Conservation (phyloP, 805 yeast genomes). For the Saccharomyces paradoxus region DNA sequence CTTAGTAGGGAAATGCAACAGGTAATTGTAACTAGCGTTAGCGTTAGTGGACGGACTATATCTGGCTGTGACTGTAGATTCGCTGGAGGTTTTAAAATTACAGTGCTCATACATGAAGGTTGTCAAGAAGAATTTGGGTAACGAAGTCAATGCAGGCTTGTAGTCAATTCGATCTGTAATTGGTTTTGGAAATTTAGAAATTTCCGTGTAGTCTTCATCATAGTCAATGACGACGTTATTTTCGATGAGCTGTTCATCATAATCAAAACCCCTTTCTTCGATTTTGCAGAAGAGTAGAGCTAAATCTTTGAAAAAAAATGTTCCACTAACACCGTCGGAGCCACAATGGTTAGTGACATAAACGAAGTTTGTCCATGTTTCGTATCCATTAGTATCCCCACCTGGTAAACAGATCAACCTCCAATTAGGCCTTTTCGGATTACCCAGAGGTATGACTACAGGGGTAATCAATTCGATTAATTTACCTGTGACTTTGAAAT, state of each 20-base stretch:
- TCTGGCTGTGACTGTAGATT: constrained; percentile 3
- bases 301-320: constrained; percentile 19
- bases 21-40: constrained; percentile 6
- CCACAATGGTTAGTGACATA: constrained; percentile 21
- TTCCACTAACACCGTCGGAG: constrained; percentile 20
- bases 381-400: background rate
- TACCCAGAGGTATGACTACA: constrained; percentile 13
- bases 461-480: constrained; percentile 10
- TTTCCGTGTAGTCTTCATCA: constrained; percentile 6
- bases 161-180: constrained; percentile 19
- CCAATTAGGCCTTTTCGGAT: constrained; percentile 18
- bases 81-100: constrained; percentile 10
- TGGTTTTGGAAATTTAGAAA: constrained; percentile 15
- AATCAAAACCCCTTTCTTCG: constrained; percentile 3
- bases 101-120: constrained; percentile 4
- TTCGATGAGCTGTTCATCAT: background rate
- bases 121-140: constrained; percentile 12
- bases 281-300: background rate
- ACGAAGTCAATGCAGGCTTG: constrained; percentile 4
- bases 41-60: constrained; percentile 1
- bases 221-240: constrained; percentile 10
- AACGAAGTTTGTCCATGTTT: constrained; percentile 6
- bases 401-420: constrained; percentile 15
- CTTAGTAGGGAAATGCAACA: constrained; percentile 8
- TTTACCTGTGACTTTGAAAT: constrained; percentile 6